A percentile compares a stretch with the other conserved stretches of the same genome.
Evolutionary conservation across 176 grass and related monocot species (phyloP).

Genomic region (Alopecurus myosuroides): DNA sequence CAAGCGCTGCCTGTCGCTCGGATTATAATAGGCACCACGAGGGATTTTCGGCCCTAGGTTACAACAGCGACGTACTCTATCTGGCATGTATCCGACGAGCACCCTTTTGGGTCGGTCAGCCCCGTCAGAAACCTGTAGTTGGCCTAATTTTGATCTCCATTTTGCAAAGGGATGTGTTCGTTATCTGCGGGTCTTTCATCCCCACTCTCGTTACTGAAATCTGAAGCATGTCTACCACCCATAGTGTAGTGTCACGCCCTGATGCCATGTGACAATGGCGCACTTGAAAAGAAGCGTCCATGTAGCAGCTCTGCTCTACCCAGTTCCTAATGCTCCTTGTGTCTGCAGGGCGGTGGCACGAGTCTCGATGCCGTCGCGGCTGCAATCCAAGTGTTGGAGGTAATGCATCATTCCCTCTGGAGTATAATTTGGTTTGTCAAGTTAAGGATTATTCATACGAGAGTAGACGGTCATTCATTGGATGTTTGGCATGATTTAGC

Average conservation of each 20-base stretch:
- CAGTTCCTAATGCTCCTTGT: constrained; percentile 11
- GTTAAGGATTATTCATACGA: not conserved
- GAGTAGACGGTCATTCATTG: not conserved
- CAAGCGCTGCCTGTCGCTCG: not conserved
- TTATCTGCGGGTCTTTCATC: not conserved
- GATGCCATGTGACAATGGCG: not conserved
- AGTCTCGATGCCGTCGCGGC: constrained; percentile 82
- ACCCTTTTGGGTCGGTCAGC: too few species aligned
- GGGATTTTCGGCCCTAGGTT: too few species aligned
- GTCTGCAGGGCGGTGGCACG: constrained; percentile 54
- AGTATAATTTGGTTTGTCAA: not conserved
- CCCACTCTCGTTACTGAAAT: not conserved
- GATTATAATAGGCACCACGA: too few species aligned
- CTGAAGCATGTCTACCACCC: not conserved
- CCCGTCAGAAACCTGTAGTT: too few species aligned
- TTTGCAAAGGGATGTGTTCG: too few species aligned
- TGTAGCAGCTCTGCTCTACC: not conserved
- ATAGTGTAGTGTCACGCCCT: not conserved
- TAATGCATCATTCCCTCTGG: not conserved
- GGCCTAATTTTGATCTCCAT: too few species aligned
- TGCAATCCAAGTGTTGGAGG: constrained; percentile 85
- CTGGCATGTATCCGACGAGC: too few species aligned
- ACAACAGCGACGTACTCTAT: too few species aligned
- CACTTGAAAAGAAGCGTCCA: not conserved
- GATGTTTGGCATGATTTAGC: not conserved